A percentile compares a stretch with the other conserved stretches of the same genome.
Evolutionary conservation across 192 early-diverging fungal species (phyloP).

Genomic region (Piromyces finnis): DNA sequence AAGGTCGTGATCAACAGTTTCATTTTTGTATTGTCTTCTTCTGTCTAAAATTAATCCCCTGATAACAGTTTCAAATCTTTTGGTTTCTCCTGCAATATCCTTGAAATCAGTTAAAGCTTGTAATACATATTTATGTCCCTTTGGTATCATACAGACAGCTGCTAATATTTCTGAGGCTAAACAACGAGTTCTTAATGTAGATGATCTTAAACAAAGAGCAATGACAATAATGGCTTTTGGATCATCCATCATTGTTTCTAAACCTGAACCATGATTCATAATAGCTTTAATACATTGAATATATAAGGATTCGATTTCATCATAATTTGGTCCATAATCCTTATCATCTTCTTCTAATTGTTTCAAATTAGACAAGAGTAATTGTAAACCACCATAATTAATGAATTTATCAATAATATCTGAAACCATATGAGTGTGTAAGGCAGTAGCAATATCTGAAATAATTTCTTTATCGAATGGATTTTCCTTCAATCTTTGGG

Average conservation of each 20-base stretch:
- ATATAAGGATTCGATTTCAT: constrained; percentile 30
- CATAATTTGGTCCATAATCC: constrained; percentile 11
- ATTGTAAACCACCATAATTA: constrained; percentile 9
- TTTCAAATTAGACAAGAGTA: constrained; percentile 18
- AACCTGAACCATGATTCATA: constrained; percentile 36
- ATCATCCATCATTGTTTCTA: constrained; percentile 24
- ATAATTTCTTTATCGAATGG: not conserved
- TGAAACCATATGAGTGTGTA: not conserved
- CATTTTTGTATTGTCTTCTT: not conserved
- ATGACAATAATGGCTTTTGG: constrained; percentile 19
- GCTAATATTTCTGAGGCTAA: constrained; percentile 30
- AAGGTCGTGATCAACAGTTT: not conserved
- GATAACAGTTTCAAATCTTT: constrained; percentile 24
- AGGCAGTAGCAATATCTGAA: not conserved
- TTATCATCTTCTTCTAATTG: constrained; percentile 14
- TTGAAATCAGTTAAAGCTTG: constrained; percentile 19
- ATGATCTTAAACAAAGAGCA: constrained; percentile 23
- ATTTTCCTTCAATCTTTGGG: not conserved
- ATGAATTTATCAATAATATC: not conserved
- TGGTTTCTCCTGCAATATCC: constrained; percentile 8
- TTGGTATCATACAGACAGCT: constrained; percentile 31
- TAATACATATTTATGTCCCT: constrained; percentile 23
- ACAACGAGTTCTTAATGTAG: constrained; percentile 16
- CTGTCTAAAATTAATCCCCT: not conserved
- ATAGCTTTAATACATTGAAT: constrained; percentile 33